phyloP scores from a whole-genome alignment of 179 eudicot species.

The Actinidia arguta region DNA sequence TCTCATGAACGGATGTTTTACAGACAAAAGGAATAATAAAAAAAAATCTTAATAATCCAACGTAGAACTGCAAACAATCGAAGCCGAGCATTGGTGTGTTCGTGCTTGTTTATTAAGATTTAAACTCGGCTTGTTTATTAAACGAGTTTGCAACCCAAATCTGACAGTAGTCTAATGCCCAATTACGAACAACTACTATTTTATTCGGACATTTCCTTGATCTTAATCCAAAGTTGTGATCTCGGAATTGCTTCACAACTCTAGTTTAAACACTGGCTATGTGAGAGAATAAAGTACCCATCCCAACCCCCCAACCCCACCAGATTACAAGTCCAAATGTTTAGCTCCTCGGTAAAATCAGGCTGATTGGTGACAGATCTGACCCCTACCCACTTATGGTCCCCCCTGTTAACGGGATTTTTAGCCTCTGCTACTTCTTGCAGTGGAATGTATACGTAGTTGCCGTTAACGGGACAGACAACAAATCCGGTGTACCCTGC shows the following conservation, averaged over 20 bases:
- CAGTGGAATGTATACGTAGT: constrained; percentile 72
- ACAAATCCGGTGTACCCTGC: constrained; percentile 87
- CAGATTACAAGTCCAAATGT: neutral
- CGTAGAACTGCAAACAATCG: too few species aligned
- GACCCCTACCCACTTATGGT: constrained; percentile 89
- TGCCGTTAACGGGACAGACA: constrained; percentile 68
- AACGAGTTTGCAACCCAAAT: too few species aligned
- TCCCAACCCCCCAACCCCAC: too few species aligned
- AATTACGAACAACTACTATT: too few species aligned
- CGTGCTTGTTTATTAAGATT: too few species aligned
- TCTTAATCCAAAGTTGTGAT: neutral
- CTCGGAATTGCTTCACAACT: neutral
- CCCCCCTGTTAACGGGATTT: constrained; percentile 52
- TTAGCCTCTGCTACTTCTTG: constrained; percentile 66
- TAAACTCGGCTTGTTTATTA: too few species aligned
- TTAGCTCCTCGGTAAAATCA: constrained; percentile 22
- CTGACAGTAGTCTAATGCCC: too few species aligned
- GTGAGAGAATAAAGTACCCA: too few species aligned
- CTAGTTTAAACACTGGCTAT: neutral
- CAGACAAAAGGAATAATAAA: too few species aligned
- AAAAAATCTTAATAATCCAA: too few species aligned
- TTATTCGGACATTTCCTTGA: neutral
- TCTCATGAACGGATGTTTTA: too few species aligned
- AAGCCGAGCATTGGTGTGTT: too few species aligned
- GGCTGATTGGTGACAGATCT: constrained; percentile 81